A percentile compares a stretch with the other conserved stretches of the same genome.
Evolutionary conservation across 2,329 filamentous ascomycete genomes (phyloP).

Genomic region (Exophiala sp.): DNA sequence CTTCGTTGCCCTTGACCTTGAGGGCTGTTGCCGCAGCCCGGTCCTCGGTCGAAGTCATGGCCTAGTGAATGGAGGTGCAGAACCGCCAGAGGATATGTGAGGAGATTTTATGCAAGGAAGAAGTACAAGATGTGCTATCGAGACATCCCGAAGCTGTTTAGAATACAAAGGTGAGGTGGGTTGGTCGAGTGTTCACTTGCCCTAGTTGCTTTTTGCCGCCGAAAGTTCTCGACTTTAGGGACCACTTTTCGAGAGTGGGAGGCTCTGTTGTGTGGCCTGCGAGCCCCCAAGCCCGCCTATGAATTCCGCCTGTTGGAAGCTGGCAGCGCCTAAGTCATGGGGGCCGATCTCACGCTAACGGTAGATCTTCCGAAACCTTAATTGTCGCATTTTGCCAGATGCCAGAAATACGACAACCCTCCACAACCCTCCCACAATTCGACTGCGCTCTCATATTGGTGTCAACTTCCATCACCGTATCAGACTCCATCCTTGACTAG

Average conservation of each 20-base stretch:
- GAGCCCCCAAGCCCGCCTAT: too few species aligned
- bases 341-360: conserved; percentile 5
- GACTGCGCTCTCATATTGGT: too few species aligned
- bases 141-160: conserved; percentile 6
- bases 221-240: conserved; percentile 11
- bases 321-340: not conserved
- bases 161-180: not conserved
- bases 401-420: not conserved
- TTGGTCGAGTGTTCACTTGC: conserved; percentile 14
- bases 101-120: conserved; percentile 13
- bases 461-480: too few species aligned
- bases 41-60: conserved; percentile 42
- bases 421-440: not conserved
- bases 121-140: conserved; percentile 11
- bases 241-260: not conserved
- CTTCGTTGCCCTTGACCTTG: conserved; percentile 93
- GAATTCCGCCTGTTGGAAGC: too few species aligned
- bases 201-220: not conserved
- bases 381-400: not conserved
- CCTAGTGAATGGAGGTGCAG: not conserved
- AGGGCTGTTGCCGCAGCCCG: conserved; percentile 71
- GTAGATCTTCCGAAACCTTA: conserved; percentile 17
- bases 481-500: too few species aligned
- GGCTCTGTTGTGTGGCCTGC: not conserved
- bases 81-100: not conserved